Evolutionary conservation across 345 rosid species (phyloP).

Genomic region (Eucalyptus leucophloia): DNA sequence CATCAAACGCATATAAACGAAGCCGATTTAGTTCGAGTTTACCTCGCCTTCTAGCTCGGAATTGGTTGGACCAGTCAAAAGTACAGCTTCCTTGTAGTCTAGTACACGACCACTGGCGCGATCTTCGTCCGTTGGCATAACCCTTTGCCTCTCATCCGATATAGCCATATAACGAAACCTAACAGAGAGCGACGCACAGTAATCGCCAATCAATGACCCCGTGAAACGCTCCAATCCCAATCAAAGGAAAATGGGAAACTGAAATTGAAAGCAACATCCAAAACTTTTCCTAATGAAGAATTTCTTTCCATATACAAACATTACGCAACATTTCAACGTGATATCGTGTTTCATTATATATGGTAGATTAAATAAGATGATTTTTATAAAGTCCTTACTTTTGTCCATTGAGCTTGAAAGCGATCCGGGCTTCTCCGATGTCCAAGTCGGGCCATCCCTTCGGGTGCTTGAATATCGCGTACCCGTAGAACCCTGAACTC

Average conservation of each 20-base stretch:
- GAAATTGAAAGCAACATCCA: background rate
- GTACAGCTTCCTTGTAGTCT: too few species aligned
- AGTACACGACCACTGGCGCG: background rate
- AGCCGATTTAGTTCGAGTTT: too few species aligned
- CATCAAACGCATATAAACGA: too few species aligned
- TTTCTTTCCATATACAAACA: background rate
- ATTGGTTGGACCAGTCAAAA: too few species aligned
- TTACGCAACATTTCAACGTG: too few species aligned
- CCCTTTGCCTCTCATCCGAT: slow-evolving; percentile 17
- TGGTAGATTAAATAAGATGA: background rate
- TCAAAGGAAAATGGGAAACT: background rate
- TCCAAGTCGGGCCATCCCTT: background rate
- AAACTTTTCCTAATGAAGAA: background rate
- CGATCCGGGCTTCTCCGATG: background rate
- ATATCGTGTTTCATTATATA: too few species aligned
- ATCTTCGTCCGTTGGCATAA: slow-evolving; percentile 21
- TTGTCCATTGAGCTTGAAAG: background rate
- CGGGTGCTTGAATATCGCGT: background rate
- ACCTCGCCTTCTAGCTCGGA: too few species aligned
- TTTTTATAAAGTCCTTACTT: background rate
- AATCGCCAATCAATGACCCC: background rate
- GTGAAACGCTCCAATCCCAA: background rate
- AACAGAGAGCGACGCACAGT: background rate
- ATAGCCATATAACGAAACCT: slow-evolving; percentile 30
- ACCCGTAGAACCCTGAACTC: background rate